Evolutionary conservation across 2,329 filamentous ascomycete species (phyloP), one percentile per base, ranked within the genome.

Genomic region (Westerdykella ornata): DNA sequence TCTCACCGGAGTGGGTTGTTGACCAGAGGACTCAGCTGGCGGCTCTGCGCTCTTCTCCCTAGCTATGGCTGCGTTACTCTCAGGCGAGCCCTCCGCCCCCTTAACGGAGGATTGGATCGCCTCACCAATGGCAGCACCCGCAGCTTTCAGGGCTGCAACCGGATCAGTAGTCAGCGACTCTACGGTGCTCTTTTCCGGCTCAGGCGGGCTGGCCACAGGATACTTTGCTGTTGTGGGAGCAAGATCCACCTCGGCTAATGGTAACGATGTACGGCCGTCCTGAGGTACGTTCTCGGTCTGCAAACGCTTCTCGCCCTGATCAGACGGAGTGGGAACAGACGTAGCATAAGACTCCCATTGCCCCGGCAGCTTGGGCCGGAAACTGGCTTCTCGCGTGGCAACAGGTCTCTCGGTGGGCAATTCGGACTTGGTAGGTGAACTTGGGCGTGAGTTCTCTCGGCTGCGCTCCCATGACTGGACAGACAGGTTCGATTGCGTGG

Each of bases 321-420:
- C 61, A 5, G 48, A 52, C n/a, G 60, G 57, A 5, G 60, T 65
- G 26, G 63, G 58, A 20, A 46, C 56, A 8, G 65, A 68, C 5
- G 68, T 68, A 2, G 66, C 64, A 44, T 66, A 72, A 22, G 74
- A 77, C 39, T 75, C 68, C 74, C 74, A 77, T 39, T 70, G 71
- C 16, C 74, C 74, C 30, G 74, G 74, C 22, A 77, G 54, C 39
- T 72, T 65, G 12, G 74, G 74, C 40, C 70, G 65, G 49, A 76
- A 77, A 45, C 70, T 73, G 33, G 55, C 54, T 35, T 62, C 53
- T 19, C 63, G 59, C 30, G 48, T 52, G 13, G 59, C 51, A 16
- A 44, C 20, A 13, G 66, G 67, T 32, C 63, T 53, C 37, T 51
- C 44, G 17, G 28, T 34, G 12, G 40, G 17, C 11, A 20, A 15